Percentiles rank a stretch among this genome's conserved stretches.
These are phyloP conservation scores for Dissophora ornata DNA, from an alignment of 192 early-diverging fungal genomes.

Conservation along the genomic window DNA sequence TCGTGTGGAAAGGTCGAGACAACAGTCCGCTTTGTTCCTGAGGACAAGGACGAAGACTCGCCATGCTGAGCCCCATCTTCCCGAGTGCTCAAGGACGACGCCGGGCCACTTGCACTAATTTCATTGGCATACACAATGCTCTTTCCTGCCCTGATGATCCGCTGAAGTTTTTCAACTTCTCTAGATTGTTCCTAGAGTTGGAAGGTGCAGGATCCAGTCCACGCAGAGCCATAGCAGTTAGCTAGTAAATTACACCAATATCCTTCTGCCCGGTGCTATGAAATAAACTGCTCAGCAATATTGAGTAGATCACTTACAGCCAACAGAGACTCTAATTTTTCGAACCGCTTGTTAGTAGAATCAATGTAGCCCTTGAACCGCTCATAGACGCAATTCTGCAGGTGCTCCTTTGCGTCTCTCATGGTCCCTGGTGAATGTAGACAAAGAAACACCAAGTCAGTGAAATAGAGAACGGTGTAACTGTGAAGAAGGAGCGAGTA, in stretches of 20 bases:
- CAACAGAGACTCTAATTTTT: conserved; percentile 51
- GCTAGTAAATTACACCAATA: no score
- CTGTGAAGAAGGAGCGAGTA: no score
- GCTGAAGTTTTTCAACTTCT: conserved; percentile 45
- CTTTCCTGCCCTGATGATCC: conserved; percentile 51
- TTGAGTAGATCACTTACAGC: conserved; percentile 28
- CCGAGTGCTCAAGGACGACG: neutral
- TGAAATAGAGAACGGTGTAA: no score
- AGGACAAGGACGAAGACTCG: conserved; percentile 8
- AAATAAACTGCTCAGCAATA: no score
- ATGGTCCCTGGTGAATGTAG: conserved; percentile 49
- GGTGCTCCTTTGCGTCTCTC: conserved; percentile 52
- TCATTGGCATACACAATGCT: conserved; percentile 14
- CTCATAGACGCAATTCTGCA: conserved; percentile 65
- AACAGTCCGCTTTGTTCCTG: conserved; percentile 28
- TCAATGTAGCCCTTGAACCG: conserved; percentile 62
- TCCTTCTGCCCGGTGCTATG: no score
- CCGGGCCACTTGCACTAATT: neutral
- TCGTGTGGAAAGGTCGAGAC: conserved; percentile 61
- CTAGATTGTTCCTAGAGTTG: conserved; percentile 24
- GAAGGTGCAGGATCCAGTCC: no score
- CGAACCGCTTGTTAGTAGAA: conserved; percentile 52
- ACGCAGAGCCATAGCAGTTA: no score
- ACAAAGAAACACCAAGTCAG: neutral
- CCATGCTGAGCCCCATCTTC: neutral